A percentile compares a stretch with the other conserved stretches of the same genome.
Evolutionary conservation across 208 protist species (phyloP).

Genomic region (Trichomonas tenax): DNA sequence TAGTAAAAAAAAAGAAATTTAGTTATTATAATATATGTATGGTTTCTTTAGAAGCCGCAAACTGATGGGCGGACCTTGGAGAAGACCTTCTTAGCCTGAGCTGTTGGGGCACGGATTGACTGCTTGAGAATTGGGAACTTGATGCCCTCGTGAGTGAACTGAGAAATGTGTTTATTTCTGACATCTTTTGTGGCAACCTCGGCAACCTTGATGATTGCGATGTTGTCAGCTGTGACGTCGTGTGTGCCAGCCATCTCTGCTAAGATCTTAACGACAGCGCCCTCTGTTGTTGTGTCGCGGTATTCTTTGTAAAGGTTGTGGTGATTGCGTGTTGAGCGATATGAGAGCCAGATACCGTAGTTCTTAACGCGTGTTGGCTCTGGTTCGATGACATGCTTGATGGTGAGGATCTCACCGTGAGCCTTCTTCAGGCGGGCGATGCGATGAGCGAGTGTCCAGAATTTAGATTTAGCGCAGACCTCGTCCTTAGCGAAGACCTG

Average conservation of each 20-base stretch:
- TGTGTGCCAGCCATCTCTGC: constrained; percentile 86
- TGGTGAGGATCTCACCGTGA: constrained; percentile 65
- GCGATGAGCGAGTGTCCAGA: constrained; percentile 66
- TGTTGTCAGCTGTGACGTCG: constrained; percentile 68
- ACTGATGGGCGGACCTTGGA: background rate
- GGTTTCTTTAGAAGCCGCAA: background rate
- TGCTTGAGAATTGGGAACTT: background rate
- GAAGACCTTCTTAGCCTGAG: background rate
- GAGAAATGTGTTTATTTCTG: constrained; percentile 57
- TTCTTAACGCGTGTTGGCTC: constrained; percentile 81
- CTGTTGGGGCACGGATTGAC: background rate
- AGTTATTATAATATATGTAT: background rate
- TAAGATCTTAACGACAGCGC: constrained; percentile 22
- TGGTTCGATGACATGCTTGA: constrained; percentile 65
- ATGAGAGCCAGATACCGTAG: constrained; percentile 94
- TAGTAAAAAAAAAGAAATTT: background rate
- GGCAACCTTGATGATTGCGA: constrained; percentile 81
- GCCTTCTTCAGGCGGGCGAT: constrained; percentile 83
- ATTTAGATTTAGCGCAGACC: constrained; percentile 87
- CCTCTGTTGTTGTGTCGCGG: constrained; percentile 62
- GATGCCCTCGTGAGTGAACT: constrained; percentile 50
- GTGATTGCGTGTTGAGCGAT: constrained; percentile 86
- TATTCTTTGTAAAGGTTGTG: constrained; percentile 99
- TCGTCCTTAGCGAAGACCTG: constrained; percentile 90
- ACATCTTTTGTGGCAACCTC: constrained; percentile 62